Percentiles rank a stretch among this genome's conserved stretches.
Evolutionary conservation across 129 eudicot genomes (phyloP).

Genomic region (Helianthus annuus): HanXRQr2.0-SUNRISE NC_035437.2:156580634-156581133

Average conservation of each 20-base stretch:
- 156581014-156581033: background rate
- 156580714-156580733: background rate
- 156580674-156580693: conserved; percentile 5
- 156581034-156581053: background rate
- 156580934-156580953: background rate
- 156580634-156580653: background rate
- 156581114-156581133: too few relatives aligned
- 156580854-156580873: background rate
- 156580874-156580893: background rate
- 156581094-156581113: background rate
- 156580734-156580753: background rate
- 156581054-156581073: background rate
- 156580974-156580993: background rate
- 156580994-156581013: background rate
- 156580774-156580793: background rate
- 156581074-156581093: background rate
- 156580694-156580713: background rate
- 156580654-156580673: conserved; percentile 3
- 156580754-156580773: background rate
- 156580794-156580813: background rate
- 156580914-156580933: background rate
- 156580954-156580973: background rate
- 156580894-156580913: background rate
- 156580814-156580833: background rate
- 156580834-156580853: background rate